Conservation (phyloP, 331 rosid genomes). For the Pyracantha coccinea region DNA sequence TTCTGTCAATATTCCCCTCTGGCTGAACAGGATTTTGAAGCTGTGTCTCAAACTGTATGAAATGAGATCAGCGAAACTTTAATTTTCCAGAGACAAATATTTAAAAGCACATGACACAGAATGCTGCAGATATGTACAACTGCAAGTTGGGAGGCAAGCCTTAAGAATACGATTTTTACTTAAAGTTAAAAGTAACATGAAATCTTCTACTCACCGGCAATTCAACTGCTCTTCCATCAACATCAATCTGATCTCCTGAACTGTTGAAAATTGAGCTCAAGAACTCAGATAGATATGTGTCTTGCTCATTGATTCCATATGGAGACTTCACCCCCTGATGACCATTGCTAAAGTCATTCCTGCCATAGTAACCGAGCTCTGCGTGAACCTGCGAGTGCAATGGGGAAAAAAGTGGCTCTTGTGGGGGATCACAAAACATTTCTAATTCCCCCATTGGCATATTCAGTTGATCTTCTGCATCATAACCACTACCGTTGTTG, state of each 20-base stretch:
- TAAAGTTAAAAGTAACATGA: slow-evolving; percentile 3
- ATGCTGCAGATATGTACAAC: background rate
- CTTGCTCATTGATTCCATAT: slow-evolving; percentile 40
- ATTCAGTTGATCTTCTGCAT: slow-evolving; percentile 22
- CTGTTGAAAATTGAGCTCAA: slow-evolving; percentile 25
- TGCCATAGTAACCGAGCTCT: slow-evolving; percentile 20
- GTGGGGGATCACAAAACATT: slow-evolving; percentile 20
- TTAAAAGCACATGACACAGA: background rate
- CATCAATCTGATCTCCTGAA: slow-evolving; percentile 26
- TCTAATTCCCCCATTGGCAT: slow-evolving; percentile 12
- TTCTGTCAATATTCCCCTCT: slow-evolving; percentile 19
- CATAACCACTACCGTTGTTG: slow-evolving; percentile 19
- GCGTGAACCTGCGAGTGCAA: slow-evolving; percentile 35
- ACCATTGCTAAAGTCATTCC: slow-evolving; percentile 23
- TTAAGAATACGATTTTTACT: background rate
- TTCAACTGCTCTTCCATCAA: slow-evolving; percentile 19
- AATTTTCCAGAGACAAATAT: background rate
- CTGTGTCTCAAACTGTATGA: slow-evolving; percentile 26
- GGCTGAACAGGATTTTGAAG: slow-evolving; percentile 12
- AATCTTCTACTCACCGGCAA: slow-evolving; percentile 40
- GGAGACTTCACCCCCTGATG: slow-evolving; percentile 20
- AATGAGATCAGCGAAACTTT: slow-evolving; percentile 8
- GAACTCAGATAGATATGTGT: slow-evolving; percentile 27
- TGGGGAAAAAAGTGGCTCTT: slow-evolving; percentile 44
- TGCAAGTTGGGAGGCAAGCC: background rate